Evolutionary conservation across 1,284 basidiomycete species (phyloP).

Genomic region (Cystobasidium sp.): DNA sequence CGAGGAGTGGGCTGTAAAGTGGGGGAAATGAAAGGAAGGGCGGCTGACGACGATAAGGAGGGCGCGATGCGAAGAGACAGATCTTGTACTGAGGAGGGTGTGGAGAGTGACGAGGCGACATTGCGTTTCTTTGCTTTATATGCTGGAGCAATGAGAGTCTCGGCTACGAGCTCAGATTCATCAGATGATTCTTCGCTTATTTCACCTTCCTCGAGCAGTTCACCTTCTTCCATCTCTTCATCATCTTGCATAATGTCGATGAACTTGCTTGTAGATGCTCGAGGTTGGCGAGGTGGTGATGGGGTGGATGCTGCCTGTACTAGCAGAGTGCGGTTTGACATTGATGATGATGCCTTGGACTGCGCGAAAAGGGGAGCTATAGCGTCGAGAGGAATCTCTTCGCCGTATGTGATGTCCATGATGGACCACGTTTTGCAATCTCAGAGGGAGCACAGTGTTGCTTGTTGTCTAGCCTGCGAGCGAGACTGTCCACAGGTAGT

Average conservation of each 20-base stretch:
- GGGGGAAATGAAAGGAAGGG: no score
- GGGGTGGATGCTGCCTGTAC: not conserved
- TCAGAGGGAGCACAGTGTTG: no score
- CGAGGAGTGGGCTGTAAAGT: not conserved
- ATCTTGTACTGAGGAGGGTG: not conserved
- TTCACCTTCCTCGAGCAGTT: conserved; percentile 18
- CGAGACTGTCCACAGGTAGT: no score
- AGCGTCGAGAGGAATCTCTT: conserved; percentile 9
- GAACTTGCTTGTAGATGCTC: not conserved
- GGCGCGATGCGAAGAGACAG: not conserved
- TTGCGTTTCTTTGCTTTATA: not conserved
- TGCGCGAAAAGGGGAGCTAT: conserved; percentile 5
- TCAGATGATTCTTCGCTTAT: conserved; percentile 10
- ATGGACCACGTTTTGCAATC: no score
- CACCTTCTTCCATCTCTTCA: conserved; percentile 16
- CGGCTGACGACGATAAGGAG: not conserved
- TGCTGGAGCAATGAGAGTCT: conserved; percentile 2
- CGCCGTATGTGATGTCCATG: conserved; percentile 13
- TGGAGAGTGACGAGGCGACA: not conserved
- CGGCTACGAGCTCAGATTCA: conserved; percentile 5
- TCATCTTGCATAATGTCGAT: not conserved
- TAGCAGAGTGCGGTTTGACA: not conserved
- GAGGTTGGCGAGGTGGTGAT: not conserved
- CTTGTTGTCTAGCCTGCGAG: no score
- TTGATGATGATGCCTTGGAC: not conserved